Evolutionary conservation across 1,284 basidiomycete genomes (phyloP), one percentile per base, ranked within the genome.

Genomic region (Mycena citricolor): DNA sequence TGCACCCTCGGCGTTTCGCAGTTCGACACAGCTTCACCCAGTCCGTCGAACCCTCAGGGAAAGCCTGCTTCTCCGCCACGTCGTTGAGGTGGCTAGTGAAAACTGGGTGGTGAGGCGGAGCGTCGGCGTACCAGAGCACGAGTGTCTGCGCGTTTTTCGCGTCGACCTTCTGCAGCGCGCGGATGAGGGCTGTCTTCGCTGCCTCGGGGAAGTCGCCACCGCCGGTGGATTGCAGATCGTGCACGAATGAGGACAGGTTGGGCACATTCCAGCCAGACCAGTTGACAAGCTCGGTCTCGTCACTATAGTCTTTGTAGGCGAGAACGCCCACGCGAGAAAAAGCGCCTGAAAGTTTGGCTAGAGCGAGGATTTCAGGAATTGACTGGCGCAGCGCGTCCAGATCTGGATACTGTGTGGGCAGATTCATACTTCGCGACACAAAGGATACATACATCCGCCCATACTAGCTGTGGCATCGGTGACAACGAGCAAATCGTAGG

Each of bases 171-270:
- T 59, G 47, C 45, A 60, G 32, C 13, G 40, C 54, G 13, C 49
- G 52, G 35, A 57, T 54, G 22, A 60, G 39, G 7, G 54, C 58
- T 5, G 54, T 58, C 32, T 60, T 59, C 21, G 57, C 57, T 8
- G 58, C 58, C 31, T 59, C 58, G 3, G 58, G 58, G 16, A 40
- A 57, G 44, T 60, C 57, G 16, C 53, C 55, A 21, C 59, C 59
- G 17, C 57, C 55, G 2, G 40, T 31, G 5, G 52, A 39, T 4
- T 19, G 6, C 5, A 60, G 39, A 5, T 42, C 41, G 17, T 32
- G 30, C 2, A 56, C 56, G 22, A 57, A 57, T 12, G 42, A 44
- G 2, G 37, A 16, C 5, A 60, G 46, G 26, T 52, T 46, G 3
- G 51, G 34, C 7, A 42, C 14, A 36, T 59, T 55, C 56, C 57